Base-by-base conservation (phyloP, 148 eudicot species). In the Rhododendron kiyosumense region DNA sequence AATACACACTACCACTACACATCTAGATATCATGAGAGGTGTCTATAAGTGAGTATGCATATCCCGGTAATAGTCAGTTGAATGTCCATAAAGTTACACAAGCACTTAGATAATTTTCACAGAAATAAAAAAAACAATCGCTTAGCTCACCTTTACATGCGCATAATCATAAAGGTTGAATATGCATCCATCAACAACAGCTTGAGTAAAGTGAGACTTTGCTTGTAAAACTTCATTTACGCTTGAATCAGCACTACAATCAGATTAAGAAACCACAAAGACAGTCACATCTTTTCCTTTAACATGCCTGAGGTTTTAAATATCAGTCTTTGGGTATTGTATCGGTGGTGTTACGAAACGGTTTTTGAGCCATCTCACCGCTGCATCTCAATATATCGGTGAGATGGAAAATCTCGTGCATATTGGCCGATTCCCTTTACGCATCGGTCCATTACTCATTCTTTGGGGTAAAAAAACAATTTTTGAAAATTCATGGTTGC, bases 171-270 rank as follows among this genome's bases (percentile, higher is more conserved):
- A 63, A 30, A 89, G 88, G 15, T 51, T 80, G 38, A 87, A 28
- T 3, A 17, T 9, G 7, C 54, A 77, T 12, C 91, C 91, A 85
- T 89, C 91, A 59, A 89, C 83, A 3, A 85, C 10, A 46, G 89
- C 91, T 52, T 83, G 54, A 0, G 22, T 83, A 46, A 79, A 89
- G 45, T 89, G 91, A 45, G 83, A 75, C 45, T 49, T 77, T 1
- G 91, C 91, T 81, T 89, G 91, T 34, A 89, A 15, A 38, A 79
- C 79, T 32, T 87, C 76, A 6, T 82, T 81, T 61, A 65, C 86
- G 81, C 30, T 67, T 41, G 78, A 63, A 28, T 79, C 87, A 34
- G 83, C 81, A 69, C 9, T 28, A 7, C 73, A 77, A 22, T 24
- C 73, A n/a, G 48, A 78, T 20, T 26, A 38, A 26, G 14, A 75